These are phyloP conservation scores for Colletotrichum sp. DNA, from an alignment of 2,329 filamentous ascomycete genomes.

Conservation along the genomic window DNA sequence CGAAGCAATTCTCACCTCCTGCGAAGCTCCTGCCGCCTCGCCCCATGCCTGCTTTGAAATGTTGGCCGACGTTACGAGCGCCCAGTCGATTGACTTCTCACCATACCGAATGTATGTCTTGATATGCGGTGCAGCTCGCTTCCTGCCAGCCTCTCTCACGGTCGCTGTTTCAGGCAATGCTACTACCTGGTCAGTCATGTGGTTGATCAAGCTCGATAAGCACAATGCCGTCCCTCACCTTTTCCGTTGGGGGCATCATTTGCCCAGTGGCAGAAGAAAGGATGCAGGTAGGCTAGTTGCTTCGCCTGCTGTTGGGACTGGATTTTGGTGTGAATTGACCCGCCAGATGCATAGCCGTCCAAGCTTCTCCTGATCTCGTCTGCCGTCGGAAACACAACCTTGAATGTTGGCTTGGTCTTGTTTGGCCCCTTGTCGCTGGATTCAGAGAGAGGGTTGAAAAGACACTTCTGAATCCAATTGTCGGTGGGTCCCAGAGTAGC, in stretches of 20 bases:
- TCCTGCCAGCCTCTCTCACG: constrained; percentile 60
- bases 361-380: constrained; percentile 78
- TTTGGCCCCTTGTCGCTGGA: constrained; percentile 28
- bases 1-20: constrained; percentile 74
- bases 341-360: constrained; percentile 79
- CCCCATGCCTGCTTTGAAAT: constrained; percentile 91
- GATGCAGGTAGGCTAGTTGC: constrained; percentile 75
- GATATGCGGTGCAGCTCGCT: constrained; percentile 81
- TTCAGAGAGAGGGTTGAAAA: constrained; percentile 57
- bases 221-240: constrained; percentile 23
- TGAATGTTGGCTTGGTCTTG: constrained; percentile 55
- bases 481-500: constrained; percentile 76
- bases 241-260: constrained; percentile 54
- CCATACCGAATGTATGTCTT: constrained; percentile 83
- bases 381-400: constrained; percentile 80
- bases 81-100: constrained; percentile 75
- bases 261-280: constrained; percentile 78
- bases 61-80: constrained; percentile 88
- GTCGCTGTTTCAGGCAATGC: constrained; percentile 27
- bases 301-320: constrained; percentile 73
- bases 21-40: constrained; percentile 58
- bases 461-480: constrained; percentile 72
- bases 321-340: constrained; percentile 82
- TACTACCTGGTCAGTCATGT: constrained; percentile 19
- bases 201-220: not conserved